A percentile compares a stretch with the other conserved stretches of the same genome.
Conservation (phyloP, 2,329 filamentous ascomycete genomes). For the Emmonsiellopsis sp. region DNA sequence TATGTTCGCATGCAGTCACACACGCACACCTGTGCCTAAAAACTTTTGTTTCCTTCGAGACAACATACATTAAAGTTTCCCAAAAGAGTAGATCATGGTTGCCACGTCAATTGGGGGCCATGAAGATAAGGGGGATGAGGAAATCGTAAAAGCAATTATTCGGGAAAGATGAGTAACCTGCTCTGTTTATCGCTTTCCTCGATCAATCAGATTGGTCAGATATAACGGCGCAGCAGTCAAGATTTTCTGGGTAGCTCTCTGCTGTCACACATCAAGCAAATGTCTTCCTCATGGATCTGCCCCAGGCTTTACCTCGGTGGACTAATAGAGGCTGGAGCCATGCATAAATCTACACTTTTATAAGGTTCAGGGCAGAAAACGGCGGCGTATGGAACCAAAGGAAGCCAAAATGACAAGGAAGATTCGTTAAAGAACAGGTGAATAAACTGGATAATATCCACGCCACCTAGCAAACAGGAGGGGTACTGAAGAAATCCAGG, state of each 20-base stretch:
- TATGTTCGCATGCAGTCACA: not conserved
- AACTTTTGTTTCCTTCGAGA: not conserved
- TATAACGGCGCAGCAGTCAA: slow-evolving; percentile 2
- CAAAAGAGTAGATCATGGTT: not conserved
- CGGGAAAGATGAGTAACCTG: not conserved
- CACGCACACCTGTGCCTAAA: not conserved
- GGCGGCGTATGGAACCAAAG: slow-evolving; percentile 6
- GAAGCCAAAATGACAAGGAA: slow-evolving; percentile 1
- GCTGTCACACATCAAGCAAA: not conserved
- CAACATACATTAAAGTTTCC: not conserved
- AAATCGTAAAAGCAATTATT: not conserved
- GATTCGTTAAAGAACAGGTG: not conserved
- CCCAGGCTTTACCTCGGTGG: not conserved
- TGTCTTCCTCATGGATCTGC: not conserved
- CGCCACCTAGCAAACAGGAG: slow-evolving; percentile 11
- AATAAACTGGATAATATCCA: slow-evolving; percentile 1
- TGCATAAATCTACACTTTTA: not conserved
- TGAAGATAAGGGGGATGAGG: not conserved
- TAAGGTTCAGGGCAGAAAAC: not conserved
- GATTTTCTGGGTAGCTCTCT: not conserved
- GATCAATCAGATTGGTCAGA: not conserved
- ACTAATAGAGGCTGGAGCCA: not conserved
- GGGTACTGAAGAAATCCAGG: slow-evolving; percentile 2
- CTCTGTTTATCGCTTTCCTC: not conserved
- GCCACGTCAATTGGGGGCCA: slow-evolving; percentile 1